Base-by-base conservation (phyloP, 2,329 filamentous ascomycete species). In the Colletotrichum tabaci region DNA sequence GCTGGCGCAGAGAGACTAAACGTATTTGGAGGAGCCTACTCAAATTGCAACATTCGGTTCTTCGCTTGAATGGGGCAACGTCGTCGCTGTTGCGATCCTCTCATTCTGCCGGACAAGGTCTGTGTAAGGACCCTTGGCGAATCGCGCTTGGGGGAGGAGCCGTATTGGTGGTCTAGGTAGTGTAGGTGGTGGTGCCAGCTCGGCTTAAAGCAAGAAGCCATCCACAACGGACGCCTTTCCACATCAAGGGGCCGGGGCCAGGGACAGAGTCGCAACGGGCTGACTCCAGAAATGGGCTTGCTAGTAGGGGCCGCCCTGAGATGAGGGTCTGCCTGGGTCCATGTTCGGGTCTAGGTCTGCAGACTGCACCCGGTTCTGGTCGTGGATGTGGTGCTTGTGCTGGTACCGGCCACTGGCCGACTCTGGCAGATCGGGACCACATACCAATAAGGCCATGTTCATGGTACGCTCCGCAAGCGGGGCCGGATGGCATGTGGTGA, bases 1-100 rank as follows among this genome's bases (percentile, higher is more conserved):
- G 18, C 52, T 38, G 4, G 8, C 7, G 50, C n/a, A 40, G 53
- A 52, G 46, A 38, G 46, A 60, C 56, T 67, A 62, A 9, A 40
- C 49, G 38, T 57, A 56, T 47, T 44, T 62, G 58, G 58, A 71
- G 64, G 68, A 62, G 50, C 21, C 57, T 67, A 61, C 68, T 71
- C 68, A 62, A 71, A 67, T 67, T 67, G 68, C 68, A 71, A 67
- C 68, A 63, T 67, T 58, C 68, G 68, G 57, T 71, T 71, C 67
- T 71, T 71, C 44, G 64, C 46, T 55, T 38, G 35, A 62, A 71
- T 71, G 64, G 67, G 67, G 67, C 67, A 67, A 71, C 46, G 16
- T 71, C 57, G 63, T 71, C 63, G 63, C 67, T 61, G 62, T 50
- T 42, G 63, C 57, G 50, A 67, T 71, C 67, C 67, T 71, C 50